Conservation (phyloP, 345 rosid genomes). For the Brassica juncea region DNA sequence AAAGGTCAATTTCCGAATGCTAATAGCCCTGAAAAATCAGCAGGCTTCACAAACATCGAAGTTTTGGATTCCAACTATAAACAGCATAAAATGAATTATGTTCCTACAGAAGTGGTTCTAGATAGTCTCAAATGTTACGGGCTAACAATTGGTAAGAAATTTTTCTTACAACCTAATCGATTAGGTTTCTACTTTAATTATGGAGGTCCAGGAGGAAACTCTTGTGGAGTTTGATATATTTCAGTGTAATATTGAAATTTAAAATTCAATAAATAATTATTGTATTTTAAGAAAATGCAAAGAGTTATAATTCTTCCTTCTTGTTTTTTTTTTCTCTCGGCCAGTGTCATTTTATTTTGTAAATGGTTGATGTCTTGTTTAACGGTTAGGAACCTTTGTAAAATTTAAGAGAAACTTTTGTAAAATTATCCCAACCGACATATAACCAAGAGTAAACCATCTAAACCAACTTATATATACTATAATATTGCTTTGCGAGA, state of each 20-base stretch:
- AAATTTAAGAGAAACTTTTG: too few relatives aligned
- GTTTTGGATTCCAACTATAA: background rate
- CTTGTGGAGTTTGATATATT: background rate
- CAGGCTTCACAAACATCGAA: background rate
- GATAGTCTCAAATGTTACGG: background rate
- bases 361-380: background rate
- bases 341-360: background rate
- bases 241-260: background rate
- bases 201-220: background rate
- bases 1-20: slow-evolving; percentile 7
- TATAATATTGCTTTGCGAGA: slow-evolving; percentile 49
- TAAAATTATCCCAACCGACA: too few relatives aligned
- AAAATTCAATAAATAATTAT: too few relatives aligned
- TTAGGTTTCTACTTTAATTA: background rate
- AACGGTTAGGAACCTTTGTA: background rate
- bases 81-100: background rate
- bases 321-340: background rate
- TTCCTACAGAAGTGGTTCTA: background rate
- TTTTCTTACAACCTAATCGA: background rate
- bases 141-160: background rate
- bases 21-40: background rate
- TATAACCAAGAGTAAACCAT: too few relatives aligned
- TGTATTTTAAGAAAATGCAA: background rate
- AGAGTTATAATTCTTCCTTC: background rate
- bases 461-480: too few relatives aligned